Conservation (phyloP, 345 rosid genomes). For the Aegle marmelos region DNA sequence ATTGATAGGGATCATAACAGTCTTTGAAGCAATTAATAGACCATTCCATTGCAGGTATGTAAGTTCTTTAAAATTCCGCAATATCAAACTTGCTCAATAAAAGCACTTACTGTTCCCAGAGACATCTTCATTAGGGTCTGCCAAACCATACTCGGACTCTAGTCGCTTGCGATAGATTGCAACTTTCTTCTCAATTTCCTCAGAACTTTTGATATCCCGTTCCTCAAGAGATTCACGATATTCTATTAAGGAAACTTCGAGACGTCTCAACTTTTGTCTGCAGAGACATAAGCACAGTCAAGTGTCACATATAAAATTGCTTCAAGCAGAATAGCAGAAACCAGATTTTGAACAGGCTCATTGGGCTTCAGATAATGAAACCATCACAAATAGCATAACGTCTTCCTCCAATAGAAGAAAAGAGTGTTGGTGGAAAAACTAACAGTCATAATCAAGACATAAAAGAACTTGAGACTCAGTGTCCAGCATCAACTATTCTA, state of each 20-base stretch:
- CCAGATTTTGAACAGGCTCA: background rate
- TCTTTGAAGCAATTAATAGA: background rate
- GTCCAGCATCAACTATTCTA: background rate
- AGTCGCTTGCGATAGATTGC: constrained; percentile 71
- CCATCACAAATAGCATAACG: background rate
- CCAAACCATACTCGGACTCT: constrained; percentile 70
- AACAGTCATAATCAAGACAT: background rate
- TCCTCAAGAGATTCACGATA: constrained; percentile 96
- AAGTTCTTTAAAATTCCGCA: background rate
- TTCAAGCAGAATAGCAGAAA: background rate
- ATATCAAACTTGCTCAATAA: background rate
- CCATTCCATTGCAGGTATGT: background rate
- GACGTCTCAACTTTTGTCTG: constrained; percentile 86
- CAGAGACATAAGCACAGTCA: constrained; percentile 21
- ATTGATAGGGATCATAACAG: background rate
- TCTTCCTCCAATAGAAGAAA: background rate
- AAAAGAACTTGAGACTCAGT: background rate
- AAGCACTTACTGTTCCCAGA: constrained; percentile 56
- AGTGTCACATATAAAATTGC: background rate
- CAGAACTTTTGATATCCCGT: constrained; percentile 66
- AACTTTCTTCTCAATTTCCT: constrained; percentile 91
- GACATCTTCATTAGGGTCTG: constrained; percentile 33
- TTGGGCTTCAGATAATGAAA: background rate
- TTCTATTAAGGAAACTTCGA: constrained; percentile 92
- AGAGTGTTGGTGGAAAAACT: background rate